Percentiles rank a stretch among this genome's conserved stretches.
These are phyloP conservation scores for Mycena vitilis DNA, from an alignment of 768 basidiomycete species.

Conservation along the genomic window DNA sequence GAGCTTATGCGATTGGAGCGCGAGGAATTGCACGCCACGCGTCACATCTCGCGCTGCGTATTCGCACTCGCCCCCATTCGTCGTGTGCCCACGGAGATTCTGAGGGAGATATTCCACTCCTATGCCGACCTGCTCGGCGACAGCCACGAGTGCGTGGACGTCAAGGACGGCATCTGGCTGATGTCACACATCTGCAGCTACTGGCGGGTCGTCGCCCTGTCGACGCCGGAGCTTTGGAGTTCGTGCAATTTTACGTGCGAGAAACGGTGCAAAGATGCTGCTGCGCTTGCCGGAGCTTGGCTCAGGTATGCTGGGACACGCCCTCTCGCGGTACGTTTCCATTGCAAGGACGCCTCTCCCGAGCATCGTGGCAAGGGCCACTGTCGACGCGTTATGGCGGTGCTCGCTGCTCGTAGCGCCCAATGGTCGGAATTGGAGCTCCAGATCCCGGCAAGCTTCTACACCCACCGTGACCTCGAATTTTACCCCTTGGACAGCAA, in stretches of 20 bases:
- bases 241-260: background rate
- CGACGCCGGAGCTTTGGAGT: conserved; percentile 12
- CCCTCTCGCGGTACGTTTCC: conserved; percentile 6
- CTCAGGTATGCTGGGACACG: background rate
- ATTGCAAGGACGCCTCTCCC: background rate
- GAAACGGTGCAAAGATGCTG: background rate
- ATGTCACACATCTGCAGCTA: conserved; percentile 25
- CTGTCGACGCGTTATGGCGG: background rate
- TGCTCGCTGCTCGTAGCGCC: background rate
- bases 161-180: conserved; percentile 7
- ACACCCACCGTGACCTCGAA: background rate
- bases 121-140: conserved; percentile 5
- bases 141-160: background rate
- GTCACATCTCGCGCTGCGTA: conserved; percentile 16
- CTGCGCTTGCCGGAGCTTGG: background rate
- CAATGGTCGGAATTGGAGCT: background rate
- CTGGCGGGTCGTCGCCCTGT: conserved; percentile 14
- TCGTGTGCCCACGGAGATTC: conserved; percentile 9
- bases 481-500: too few relatives aligned
- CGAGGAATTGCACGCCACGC: conserved; percentile 16
- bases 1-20: conserved; percentile 8
- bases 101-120: conserved; percentile 12
- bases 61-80: conserved; percentile 18
- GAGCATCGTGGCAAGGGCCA: background rate
- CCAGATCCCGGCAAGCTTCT: background rate